Evolutionary conservation across 768 basidiomycete species (phyloP), one percentile per base, ranked within the genome.

Genomic region (Mrakia blollopis): DNA sequence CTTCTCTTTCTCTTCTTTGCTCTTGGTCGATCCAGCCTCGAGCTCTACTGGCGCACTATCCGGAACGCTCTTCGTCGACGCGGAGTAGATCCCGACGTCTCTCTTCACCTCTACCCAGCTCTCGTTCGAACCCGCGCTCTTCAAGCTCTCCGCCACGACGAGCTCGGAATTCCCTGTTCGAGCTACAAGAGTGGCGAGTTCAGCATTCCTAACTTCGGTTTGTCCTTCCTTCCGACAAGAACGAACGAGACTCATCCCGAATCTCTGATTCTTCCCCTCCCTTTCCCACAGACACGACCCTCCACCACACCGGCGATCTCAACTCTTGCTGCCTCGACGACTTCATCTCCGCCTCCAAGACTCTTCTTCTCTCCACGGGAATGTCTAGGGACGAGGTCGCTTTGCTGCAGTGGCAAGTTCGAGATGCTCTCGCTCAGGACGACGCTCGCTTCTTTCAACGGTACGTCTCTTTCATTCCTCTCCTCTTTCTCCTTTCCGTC

Each of bases 381-480:
- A 32, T 67, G 32, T 47, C 61, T 25, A 62, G 73, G 28, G 41
- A 74, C 28, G 35, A 74, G n/a, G 73, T 74, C 44, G 73, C 61
- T 1, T 16, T 74, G 23, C 39, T 63, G 3, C 65, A 68, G 65
- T 68, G 39, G 39, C 65, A 68, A 3, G 65, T 39, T 16, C 35
- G 65, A 25, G 65, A 68, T 11, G 18, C 16, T 10, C 37, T 68
- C 35, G 39, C 39, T 21, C 18, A 39, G 35, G 35, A 35, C 18
- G 65, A 68, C 35, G 65, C 65, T 35, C 35, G 65, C 6, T 68
- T 25, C 65, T 68, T 68, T n/a, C 35, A 35, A 39, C 37, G 65
- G 65, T 68, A n/a, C 11, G 57, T 57, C 57, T 13, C 25, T n/a
- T 28, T 57, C n/a, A 0, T 25, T 10, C 28, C 28, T 54, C 52